Conservation (phyloP, 805 yeast species). For the Cyberlindnera galapagoensis region DNA sequence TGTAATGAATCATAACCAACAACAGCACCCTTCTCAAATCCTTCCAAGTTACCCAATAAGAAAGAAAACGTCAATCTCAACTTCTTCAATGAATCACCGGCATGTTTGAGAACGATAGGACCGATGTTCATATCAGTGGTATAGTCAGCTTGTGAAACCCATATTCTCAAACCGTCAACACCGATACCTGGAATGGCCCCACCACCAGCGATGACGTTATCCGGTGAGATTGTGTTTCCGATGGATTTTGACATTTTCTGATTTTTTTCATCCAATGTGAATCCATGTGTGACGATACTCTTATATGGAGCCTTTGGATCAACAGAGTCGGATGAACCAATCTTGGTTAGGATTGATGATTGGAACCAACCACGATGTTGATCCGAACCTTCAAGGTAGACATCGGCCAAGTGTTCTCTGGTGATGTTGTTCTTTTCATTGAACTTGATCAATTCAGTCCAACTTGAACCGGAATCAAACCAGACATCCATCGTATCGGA, state of each 20-base stretch:
- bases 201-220: constrained; percentile 40
- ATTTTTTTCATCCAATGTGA: constrained; percentile 79
- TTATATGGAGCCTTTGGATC: constrained; percentile 55
- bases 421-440: constrained; percentile 27
- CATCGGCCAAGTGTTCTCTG: constrained; percentile 55
- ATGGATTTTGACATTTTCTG: constrained; percentile 90
- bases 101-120: constrained; percentile 63
- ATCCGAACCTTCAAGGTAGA: constrained; percentile 95
- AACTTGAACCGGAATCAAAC: constrained; percentile 96
- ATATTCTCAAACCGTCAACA: constrained; percentile 81
- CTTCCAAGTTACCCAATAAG: constrained; percentile 69
- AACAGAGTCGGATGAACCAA: constrained; percentile 34
- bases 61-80: constrained; percentile 75
- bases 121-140: constrained; percentile 76
- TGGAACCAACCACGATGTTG: constrained; percentile 99
- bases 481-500: constrained; percentile 97
- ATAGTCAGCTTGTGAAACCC: constrained; percentile 88
- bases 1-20: constrained; percentile 36
- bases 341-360: constrained; percentile 77
- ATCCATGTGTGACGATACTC: constrained; percentile 86
- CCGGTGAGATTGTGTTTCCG: constrained; percentile 76
- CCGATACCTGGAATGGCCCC: constrained; percentile 57
- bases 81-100: constrained; percentile 76
- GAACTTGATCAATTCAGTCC: constrained; percentile 55
- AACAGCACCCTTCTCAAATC: constrained; percentile 27